phyloP scores from a whole-genome alignment of 257 asterid genomes.

The Cordia subcordata region DNA sequence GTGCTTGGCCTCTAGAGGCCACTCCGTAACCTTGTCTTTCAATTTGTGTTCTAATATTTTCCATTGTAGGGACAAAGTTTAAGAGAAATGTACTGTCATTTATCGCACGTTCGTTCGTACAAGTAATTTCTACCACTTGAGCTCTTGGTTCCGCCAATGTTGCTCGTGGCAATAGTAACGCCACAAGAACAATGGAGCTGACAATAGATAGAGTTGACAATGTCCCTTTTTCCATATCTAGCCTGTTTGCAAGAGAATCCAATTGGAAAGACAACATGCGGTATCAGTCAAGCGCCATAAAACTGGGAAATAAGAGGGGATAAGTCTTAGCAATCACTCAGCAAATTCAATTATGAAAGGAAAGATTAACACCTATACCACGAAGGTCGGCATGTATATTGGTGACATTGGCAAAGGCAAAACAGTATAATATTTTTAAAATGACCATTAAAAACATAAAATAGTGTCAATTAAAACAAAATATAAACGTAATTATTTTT shows the following conservation, averaged over 20 bases:
- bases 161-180: conserved; percentile 1
- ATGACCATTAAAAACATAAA: too few relatives aligned
- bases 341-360: too few relatives aligned
- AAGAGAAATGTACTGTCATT: neutral
- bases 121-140: neutral
- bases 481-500: too few relatives aligned
- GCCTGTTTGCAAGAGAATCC: conserved; percentile 2
- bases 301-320: too few relatives aligned
- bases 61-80: conserved; percentile 10
- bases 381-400: too few relatives aligned
- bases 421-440: too few relatives aligned
- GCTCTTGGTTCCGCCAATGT: conserved; percentile 9
- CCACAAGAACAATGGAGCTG: neutral
- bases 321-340: too few relatives aligned
- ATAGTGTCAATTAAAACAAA: too few relatives aligned
- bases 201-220: neutral
- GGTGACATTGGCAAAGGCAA: too few relatives aligned
- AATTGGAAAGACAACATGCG: too few relatives aligned
- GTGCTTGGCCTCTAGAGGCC: conserved; percentile 1
- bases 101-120: neutral
- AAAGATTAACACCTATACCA: too few relatives aligned
- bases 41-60: conserved; percentile 7
- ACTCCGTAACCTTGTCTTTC: neutral
- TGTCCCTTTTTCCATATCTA: conserved; percentile 1
- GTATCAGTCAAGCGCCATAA: too few relatives aligned